Base-by-base conservation (phyloP, 352 stramenopile genomes). In the Pythium chondricola region DNA sequence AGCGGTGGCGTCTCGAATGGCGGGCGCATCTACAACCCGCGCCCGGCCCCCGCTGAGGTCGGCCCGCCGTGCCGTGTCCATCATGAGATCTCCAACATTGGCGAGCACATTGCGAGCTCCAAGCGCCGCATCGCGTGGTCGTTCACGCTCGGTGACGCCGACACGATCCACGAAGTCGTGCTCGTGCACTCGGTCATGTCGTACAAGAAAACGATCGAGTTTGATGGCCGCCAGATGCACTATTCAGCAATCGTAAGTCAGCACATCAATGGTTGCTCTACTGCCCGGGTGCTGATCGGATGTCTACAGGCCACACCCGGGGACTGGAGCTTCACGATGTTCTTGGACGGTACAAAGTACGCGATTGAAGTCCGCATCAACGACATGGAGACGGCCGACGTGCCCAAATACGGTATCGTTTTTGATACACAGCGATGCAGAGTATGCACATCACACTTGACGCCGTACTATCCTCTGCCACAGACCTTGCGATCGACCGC, bases 351-450 rank as follows among this genome's bases (percentile, higher is more conserved):
- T 42, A 68, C 80, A 6, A 88, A 88, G 55, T 50, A 69, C 21
- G 71, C 72, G 17, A 81, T 93, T 40, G 82, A 93, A 74, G 77
- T 93, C 25, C 82, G 79, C 46, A 93, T 93, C 48, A 90, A 91
- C 42, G 82, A 93, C 39, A 54, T 88, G 29, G 82, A 91, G 52
- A 71, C 71, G 4, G 56, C 31, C 1, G 77, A 90, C 4, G 67
- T 88, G n/a, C 79, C 82, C 31, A 91, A 91, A 78, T 93, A 93
- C 66, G 82, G n/a, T n/a, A n/a, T n/a, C n/a, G n/a, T n/a, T n/a
- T n/a, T n/a, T n/a, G n/a, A n/a, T n/a, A n/a, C n/a, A n/a, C n/a
- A n/a, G n/a, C n/a, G n/a, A n/a, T n/a, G n/a, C n/a, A n/a, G n/a
- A n/a, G n/a, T n/a, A n/a, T n/a, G n/a, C n/a, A n/a, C n/a, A n/a